These are phyloP conservation scores for Calocybe cyanea DNA, from an alignment of 768 basidiomycete genomes.

Conservation along the genomic window DNA sequence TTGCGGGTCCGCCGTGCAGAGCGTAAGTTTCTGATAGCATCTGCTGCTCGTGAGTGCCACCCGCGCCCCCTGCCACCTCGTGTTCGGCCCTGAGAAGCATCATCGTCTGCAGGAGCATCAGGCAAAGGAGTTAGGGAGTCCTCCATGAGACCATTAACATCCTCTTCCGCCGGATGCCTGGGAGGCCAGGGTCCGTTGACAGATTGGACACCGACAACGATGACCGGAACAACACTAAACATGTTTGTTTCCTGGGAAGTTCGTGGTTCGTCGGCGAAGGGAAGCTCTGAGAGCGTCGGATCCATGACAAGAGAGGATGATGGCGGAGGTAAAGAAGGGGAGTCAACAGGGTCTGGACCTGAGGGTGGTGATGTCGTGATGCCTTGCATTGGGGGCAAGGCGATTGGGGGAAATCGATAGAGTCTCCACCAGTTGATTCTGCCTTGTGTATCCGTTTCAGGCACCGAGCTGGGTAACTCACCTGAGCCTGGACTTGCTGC, in stretches of 20 bases:
- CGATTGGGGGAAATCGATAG: slow-evolving; percentile 76
- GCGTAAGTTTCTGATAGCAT: slow-evolving; percentile 54
- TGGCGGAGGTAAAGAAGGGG: slow-evolving; percentile 13
- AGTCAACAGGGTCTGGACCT: slow-evolving; percentile 8
- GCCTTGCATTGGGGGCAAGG: slow-evolving; percentile 23
- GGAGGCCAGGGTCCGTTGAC: slow-evolving; percentile 48
- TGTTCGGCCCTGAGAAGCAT: neutral
- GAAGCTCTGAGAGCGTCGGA: slow-evolving; percentile 16
- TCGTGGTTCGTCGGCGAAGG: slow-evolving; percentile 12
- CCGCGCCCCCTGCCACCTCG: slow-evolving; percentile 15
- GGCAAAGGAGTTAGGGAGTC: neutral
- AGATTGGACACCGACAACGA: slow-evolving; percentile 79
- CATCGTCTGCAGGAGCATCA: neutral
- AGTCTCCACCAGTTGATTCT: slow-evolving; percentile 80
- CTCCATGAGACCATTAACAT: neutral
- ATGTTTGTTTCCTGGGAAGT: slow-evolving; percentile 4
- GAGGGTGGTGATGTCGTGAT: slow-evolving; percentile 16
- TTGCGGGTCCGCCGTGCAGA: slow-evolving; percentile 28
- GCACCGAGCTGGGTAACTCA: neutral
- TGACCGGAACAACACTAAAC: slow-evolving; percentile 70
- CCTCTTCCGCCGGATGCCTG: slow-evolving; percentile 13
- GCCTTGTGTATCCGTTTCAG: slow-evolving; percentile 24
- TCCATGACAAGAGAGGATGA: slow-evolving; percentile 7
- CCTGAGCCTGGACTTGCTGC: neutral
- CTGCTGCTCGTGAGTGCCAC: slow-evolving; percentile 64